Conservation (phyloP, 2,329 filamentous ascomycete species). For the Xylaria sp. region DNA sequence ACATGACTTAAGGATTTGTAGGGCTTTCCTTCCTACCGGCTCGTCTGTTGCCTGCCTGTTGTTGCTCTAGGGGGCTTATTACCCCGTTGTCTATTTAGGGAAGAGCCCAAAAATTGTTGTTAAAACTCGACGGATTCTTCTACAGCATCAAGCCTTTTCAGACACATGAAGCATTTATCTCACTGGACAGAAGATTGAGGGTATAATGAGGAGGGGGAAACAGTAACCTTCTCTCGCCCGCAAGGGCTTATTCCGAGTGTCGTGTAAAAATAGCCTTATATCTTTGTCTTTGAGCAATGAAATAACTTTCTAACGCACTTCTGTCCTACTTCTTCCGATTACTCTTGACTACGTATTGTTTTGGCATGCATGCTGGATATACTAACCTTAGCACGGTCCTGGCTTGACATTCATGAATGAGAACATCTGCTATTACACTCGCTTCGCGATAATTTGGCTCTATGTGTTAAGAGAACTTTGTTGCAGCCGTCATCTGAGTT, state of each 20-base stretch:
- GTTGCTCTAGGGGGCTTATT: not conserved
- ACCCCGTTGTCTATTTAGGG: not conserved
- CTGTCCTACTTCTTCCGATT: not conserved
- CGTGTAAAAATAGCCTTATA: constrained; percentile 2
- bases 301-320: too few relatives aligned
- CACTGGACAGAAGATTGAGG: not conserved
- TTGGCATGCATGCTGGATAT: too few relatives aligned
- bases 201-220: not conserved
- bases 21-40: not conserved
- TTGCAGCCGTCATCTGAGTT: not conserved
- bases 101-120: not conserved
- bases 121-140: not conserved
- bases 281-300: not conserved
- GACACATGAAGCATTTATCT: too few relatives aligned
- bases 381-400: not conserved
- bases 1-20: not conserved
- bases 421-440: too few relatives aligned
- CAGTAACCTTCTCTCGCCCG: not conserved
- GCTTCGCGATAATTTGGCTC: too few relatives aligned
- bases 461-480: too few relatives aligned
- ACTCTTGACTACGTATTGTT: too few relatives aligned
- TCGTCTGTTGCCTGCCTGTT: not conserved
- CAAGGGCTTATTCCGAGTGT: not conserved
- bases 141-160: not conserved
- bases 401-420: not conserved